Evolutionary conservation across 1,284 basidiomycete genomes (phyloP).

Genomic region (Marasmius tenuissimus): DNA sequence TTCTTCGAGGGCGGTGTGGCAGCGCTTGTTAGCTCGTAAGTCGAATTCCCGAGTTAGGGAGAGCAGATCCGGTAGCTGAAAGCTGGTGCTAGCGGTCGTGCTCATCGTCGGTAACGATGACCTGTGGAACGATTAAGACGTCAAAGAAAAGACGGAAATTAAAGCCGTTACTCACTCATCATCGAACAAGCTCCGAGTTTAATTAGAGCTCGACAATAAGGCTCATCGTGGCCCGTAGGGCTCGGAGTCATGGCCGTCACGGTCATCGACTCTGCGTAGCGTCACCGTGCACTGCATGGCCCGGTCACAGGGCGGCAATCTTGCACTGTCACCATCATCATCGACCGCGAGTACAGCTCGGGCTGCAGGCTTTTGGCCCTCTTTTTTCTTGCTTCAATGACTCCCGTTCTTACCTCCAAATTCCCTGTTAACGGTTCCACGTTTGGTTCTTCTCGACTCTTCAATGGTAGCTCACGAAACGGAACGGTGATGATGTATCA

Average conservation of each 20-base stretch:
- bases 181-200: too few species aligned
- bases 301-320: too few species aligned
- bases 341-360: neutral
- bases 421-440: neutral
- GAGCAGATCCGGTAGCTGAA: slow-evolving; percentile 60
- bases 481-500: slow-evolving; percentile 1
- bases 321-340: neutral
- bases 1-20: slow-evolving; percentile 39
- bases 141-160: too few species aligned
- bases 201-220: too few species aligned
- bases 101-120: too few species aligned
- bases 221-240: neutral
- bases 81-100: slow-evolving; percentile 31
- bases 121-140: too few species aligned
- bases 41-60: slow-evolving; percentile 43
- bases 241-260: neutral
- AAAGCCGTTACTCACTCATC: too few species aligned
- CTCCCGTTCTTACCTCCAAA: neutral
- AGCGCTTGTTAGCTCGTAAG: slow-evolving; percentile 52
- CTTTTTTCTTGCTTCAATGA: neutral
- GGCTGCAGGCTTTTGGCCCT: neutral
- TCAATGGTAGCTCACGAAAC: neutral
- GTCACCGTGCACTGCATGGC: too few species aligned
- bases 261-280: too few species aligned
- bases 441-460: neutral